Base-by-base conservation (phyloP, 495 filamentous ascomycete genomes). In the Penicillium salamii region DNA sequence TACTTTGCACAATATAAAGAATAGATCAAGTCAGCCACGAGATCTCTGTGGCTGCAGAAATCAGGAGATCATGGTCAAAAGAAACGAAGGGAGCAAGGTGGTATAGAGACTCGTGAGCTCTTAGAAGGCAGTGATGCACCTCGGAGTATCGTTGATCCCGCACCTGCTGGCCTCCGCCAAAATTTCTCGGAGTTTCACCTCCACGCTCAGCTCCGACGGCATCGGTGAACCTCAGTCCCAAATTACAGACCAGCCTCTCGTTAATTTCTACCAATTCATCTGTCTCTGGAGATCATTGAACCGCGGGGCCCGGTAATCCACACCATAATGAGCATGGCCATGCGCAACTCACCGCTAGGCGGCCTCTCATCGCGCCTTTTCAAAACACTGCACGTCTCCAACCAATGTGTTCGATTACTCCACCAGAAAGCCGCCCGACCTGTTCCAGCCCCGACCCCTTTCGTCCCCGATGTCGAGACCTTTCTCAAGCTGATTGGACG, bases 401-500 rank as follows among this genome's bases (percentile, higher is more conserved):
- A 50, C 28, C 63, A 68, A 62, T 67, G 55, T 41, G 48, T 70
- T 29, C 68, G 71, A 47, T 57, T 54, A 11, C 47, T 75, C 18
- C 67, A 72, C 47, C 61, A 64, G 38, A 62, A 61, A 6, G 18
- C 42, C 0, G 14, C 49, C 8, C 54, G 57, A n/a, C 44, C 63
- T 2, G 72, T 92, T 39, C 92, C 92, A 2, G 46, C 71, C 7
- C 83, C 89, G 4, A 97, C 86, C 7, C 85, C 87, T 9, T 90
- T 92, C 59, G 83, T 97, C 40, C 93, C 93, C 9, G 87, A 98
- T 61, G 80, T 87, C 44, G 89, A 77, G 49, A 96, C 91, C 41
- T 97, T 98, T 73, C 88, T 98, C 49, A 87, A 79, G 5, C 69
- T 95, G 24, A 98, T 98, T 71, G 93, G 93, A 61, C 93, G 93